Evolutionary conservation across 129 eudicot genomes (phyloP), one percentile per base, ranked within the genome.

Genomic region (Deinandra increscens): DNA sequence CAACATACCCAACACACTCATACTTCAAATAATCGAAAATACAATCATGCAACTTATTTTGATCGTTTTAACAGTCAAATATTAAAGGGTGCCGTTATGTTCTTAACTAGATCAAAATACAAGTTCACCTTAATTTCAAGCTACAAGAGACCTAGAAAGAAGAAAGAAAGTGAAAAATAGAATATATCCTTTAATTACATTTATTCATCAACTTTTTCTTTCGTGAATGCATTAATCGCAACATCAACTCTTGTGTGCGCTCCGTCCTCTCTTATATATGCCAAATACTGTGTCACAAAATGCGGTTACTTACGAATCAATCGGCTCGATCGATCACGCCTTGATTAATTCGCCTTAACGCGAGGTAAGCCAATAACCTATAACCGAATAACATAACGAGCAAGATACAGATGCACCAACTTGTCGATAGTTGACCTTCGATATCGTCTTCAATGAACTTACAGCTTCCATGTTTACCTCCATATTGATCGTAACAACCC

Each of bases 281-380:
- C 70, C 46, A 44, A n/a, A 68, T 68, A 19, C 11, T 7, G 36
- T 44, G 66, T 60, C 64, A 22, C 7, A 46, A 49, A 75, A 68
- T 63, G 68, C 48, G 34, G 62, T 76, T 46, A 76, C n/a, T n/a
- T 70, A 55, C 20, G 9, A 53, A 68, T 11, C 42, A 11, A 14
- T 22, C 31, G 31, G 31, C 31, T 26, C 3, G 31, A 26, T 86
- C 78, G n/a, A n/a, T n/a, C n/a, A 82, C 10, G 73, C 79, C 56
- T 78, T 80, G 44, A 83, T 85, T 48, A n/a, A n/a, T n/a, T n/a
- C 90, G 80, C 78, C 86, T 81, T n/a, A 94, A 60, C 0, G 88
- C 90, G 33, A 87, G 17, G 71, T 94, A 94, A 3, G 99, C 99
- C 67, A 94, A 37, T 70, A 94, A n/a, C 34, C 99, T 63, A 53